A percentile compares a stretch with the other conserved stretches of the same genome.
These are phyloP conservation scores for Auricularia sp. DNA, from an alignment of 768 basidiomycete species.

Conservation along the genomic window DNA sequence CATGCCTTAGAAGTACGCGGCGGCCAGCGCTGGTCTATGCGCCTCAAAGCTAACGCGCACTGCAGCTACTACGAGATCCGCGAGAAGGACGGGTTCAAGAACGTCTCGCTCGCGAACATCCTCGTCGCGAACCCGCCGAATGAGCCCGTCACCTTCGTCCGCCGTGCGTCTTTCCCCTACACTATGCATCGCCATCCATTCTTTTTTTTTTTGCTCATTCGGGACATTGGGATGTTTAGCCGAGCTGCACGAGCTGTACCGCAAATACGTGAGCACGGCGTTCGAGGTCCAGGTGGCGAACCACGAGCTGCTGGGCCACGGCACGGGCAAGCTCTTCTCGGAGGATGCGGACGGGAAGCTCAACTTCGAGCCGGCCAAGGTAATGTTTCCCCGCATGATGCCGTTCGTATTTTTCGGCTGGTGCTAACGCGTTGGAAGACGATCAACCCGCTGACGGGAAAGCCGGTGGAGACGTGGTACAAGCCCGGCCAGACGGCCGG, in stretches of 20 bases:
- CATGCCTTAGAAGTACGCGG: neutral
- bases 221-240: conserved; percentile 29
- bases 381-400: neutral
- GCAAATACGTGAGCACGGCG: conserved; percentile 64
- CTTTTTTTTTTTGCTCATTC: neutral
- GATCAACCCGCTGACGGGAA: conserved; percentile 71
- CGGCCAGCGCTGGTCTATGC: neutral
- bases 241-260: conserved; percentile 62
- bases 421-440: conserved; percentile 32
- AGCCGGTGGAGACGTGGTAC: conserved; percentile 75
- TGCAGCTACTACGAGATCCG: conserved; percentile 73
- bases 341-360: conserved; percentile 65
- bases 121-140: conserved; percentile 77
- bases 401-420: no score
- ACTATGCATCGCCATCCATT: no score
- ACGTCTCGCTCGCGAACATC: conserved; percentile 80
- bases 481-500: conserved; percentile 77
- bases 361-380: conserved; percentile 72
- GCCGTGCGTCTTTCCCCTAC: neutral
- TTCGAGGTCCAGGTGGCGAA: conserved; percentile 88
- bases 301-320: conserved; percentile 81
- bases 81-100: conserved; percentile 78
- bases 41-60: conserved; percentile 19
- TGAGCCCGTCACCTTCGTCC: conserved; percentile 11
- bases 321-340: conserved; percentile 73